These are phyloP conservation scores for Stenocarpella maydis DNA, from an alignment of 2,329 filamentous ascomycete species.

Conservation along the genomic window DNA sequence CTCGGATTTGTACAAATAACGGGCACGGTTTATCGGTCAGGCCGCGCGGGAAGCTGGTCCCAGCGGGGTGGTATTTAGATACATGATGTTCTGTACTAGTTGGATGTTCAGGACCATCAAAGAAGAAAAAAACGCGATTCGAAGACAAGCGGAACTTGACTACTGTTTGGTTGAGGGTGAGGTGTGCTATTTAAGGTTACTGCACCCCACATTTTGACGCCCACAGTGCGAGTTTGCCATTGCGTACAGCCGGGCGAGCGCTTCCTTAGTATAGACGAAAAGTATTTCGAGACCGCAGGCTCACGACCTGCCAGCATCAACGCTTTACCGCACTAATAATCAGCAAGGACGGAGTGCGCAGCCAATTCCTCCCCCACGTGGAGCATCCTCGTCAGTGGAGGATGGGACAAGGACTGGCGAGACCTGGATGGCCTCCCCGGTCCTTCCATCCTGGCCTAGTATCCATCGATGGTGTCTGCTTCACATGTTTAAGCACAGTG, in stretches of 20 bases:
- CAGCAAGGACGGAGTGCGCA: neutral
- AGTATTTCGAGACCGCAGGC: neutral
- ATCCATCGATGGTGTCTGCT: neutral
- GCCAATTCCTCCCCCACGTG: neutral
- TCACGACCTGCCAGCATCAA: neutral
- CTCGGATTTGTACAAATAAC: conserved; percentile 10
- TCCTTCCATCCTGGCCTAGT: neutral
- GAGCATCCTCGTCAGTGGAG: neutral
- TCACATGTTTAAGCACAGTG: neutral
- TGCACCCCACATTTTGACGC: neutral
- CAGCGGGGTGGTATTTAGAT: conserved; percentile 6
- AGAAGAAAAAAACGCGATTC: conserved; percentile 25
- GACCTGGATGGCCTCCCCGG: neutral
- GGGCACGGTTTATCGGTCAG: neutral
- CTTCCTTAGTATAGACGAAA: too few relatives aligned
- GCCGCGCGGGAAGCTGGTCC: conserved; percentile 18
- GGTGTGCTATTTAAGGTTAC: too few relatives aligned
- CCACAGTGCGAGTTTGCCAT: neutral
- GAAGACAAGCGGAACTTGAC: neutral
- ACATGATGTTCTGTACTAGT: conserved; percentile 2
- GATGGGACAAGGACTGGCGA: neutral
- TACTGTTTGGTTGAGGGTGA: neutral
- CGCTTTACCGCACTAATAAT: neutral
- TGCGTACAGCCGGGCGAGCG: too few relatives aligned
- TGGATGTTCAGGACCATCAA: conserved; percentile 18